phyloP scores from a whole-genome alignment of 2,329 filamentous ascomycete species.

The Ampelomyces quisqualis region DNA sequence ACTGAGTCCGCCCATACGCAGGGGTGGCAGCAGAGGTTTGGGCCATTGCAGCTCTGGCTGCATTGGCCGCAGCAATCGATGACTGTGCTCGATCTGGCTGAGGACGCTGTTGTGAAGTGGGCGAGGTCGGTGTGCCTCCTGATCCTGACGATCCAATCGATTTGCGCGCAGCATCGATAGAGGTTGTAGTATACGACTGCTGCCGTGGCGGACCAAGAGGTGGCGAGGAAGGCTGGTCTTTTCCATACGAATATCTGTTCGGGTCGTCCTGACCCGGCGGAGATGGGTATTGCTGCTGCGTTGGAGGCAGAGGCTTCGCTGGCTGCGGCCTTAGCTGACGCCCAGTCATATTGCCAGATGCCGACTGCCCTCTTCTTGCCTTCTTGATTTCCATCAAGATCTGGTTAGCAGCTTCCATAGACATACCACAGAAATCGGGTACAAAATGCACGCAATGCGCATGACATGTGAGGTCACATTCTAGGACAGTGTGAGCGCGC shows the following conservation, averaged over 20 bases:
- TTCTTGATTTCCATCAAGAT: slow-evolving; percentile 84
- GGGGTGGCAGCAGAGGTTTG: slow-evolving; percentile 44
- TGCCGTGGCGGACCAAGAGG: slow-evolving; percentile 44
- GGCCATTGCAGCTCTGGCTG: slow-evolving; percentile 51
- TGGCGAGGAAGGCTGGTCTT: slow-evolving; percentile 42
- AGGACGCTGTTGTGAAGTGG: slow-evolving; percentile 49
- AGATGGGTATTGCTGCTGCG: slow-evolving; percentile 33
- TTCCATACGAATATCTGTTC: slow-evolving; percentile 53
- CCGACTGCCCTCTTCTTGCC: slow-evolving; percentile 68
- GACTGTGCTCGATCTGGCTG: slow-evolving; percentile 53
- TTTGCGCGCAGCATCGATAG: slow-evolving; percentile 51
- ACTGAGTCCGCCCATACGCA: slow-evolving; percentile 49
- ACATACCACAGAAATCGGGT: slow-evolving; percentile 98
- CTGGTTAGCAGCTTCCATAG: slow-evolving; percentile 93
- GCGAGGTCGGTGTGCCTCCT: slow-evolving; percentile 48
- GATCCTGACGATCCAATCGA: slow-evolving; percentile 45
- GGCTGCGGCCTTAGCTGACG: slow-evolving; percentile 21
- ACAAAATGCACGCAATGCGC: slow-evolving; percentile 91
- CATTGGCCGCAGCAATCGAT: slow-evolving; percentile 50
- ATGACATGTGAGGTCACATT: slow-evolving; percentile 91
- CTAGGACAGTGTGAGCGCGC: slow-evolving; percentile 49
- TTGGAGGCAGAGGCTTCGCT: slow-evolving; percentile 51
- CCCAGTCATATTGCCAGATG: slow-evolving; percentile 53
- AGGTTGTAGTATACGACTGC: slow-evolving; percentile 46
- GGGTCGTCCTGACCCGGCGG: slow-evolving; percentile 45